Percentiles rank a stretch among this genome's conserved stretches.
Evolutionary conservation across 441 rosid genomes (phyloP).

Genomic region (Theobroma grandiflorum): DNA sequence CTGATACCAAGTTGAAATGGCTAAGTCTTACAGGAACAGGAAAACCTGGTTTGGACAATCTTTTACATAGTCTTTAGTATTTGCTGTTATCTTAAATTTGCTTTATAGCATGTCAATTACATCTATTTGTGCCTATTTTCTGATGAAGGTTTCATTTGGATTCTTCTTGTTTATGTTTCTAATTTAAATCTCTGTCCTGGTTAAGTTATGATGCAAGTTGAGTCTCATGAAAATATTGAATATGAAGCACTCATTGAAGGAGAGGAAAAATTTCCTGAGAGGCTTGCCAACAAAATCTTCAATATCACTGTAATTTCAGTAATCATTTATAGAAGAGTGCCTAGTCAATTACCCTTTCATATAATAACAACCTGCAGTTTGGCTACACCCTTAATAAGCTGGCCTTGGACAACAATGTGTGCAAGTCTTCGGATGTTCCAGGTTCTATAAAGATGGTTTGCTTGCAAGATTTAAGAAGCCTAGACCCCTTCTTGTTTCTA

Average conservation of each 20-base stretch:
- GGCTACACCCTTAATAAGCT: no score
- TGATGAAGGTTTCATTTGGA: constrained; percentile 71
- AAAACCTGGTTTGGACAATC: background rate
- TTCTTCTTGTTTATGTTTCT: constrained; percentile 68
- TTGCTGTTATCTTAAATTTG: background rate
- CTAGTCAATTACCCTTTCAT: background rate
- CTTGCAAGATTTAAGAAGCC: no score
- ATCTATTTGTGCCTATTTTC: constrained; percentile 35
- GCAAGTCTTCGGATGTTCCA: no score
- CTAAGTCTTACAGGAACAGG: background rate
- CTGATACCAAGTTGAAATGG: background rate
- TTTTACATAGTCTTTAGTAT: background rate
- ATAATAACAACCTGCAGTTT: no score
- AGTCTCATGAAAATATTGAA: constrained; percentile 54
- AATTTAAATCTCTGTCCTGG: constrained; percentile 71
- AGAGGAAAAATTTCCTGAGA: constrained; percentile 83
- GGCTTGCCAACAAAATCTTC: constrained; percentile 62
- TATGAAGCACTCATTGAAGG: constrained; percentile 77
- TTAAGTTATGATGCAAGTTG: constrained; percentile 52
- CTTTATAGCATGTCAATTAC: constrained; percentile 44
- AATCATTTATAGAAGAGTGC: constrained; percentile 47
- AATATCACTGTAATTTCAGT: constrained; percentile 57
- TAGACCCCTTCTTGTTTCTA: no score
- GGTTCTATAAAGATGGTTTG: no score
- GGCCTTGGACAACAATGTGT: no score